phyloP scores from a whole-genome alignment of 352 stramenopile genomes.

The Phytophthora meadii region DNA sequence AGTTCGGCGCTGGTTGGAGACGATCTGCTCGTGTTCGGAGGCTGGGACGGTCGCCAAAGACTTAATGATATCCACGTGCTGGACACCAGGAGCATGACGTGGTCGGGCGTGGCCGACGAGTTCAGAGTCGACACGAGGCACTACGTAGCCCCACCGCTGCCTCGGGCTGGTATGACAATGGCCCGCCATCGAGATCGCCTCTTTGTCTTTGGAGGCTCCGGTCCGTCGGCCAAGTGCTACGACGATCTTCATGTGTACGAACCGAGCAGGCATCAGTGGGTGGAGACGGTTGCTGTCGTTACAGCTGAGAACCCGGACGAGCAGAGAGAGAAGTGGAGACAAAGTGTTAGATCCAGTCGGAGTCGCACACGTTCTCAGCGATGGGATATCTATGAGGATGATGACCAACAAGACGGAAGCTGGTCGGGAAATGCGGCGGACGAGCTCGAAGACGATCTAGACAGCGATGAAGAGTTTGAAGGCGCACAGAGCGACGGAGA shows the following conservation, averaged over 20 bases:
- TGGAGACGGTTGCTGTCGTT: conserved; percentile 58
- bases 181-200: conserved; percentile 90
- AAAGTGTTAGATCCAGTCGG: conserved; percentile 20
- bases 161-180: conserved; percentile 96
- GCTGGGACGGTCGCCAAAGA: conserved; percentile 93
- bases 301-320: conserved; percentile 20
- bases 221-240: conserved; percentile 94
- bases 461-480: conserved; percentile 38
- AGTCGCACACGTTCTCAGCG: conserved; percentile 24
- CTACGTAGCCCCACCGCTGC: conserved; percentile 81
- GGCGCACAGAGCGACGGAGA: conserved; percentile 51
- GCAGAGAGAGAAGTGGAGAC: conserved; percentile 32
- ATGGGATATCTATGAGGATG: conserved; percentile 55
- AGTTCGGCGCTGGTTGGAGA: conserved; percentile 90
- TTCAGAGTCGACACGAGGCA: conserved; percentile 30
- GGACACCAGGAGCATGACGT: conserved; percentile 90
- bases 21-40: conserved; percentile 94
- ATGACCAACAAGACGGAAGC: conserved; percentile 43
- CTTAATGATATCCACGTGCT: conserved; percentile 97
- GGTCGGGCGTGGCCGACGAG: conserved; percentile 72
- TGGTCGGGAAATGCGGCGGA: conserved; percentile 29
- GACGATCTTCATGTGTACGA: conserved; percentile 96
- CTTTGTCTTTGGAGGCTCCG: conserved; percentile 96
- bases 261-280: conserved; percentile 47
- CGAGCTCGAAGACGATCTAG: conserved; percentile 32